These are phyloP conservation scores for Aspergillus leporis DNA, from an alignment of 495 filamentous ascomycete genomes.

Conservation along the genomic window DNA sequence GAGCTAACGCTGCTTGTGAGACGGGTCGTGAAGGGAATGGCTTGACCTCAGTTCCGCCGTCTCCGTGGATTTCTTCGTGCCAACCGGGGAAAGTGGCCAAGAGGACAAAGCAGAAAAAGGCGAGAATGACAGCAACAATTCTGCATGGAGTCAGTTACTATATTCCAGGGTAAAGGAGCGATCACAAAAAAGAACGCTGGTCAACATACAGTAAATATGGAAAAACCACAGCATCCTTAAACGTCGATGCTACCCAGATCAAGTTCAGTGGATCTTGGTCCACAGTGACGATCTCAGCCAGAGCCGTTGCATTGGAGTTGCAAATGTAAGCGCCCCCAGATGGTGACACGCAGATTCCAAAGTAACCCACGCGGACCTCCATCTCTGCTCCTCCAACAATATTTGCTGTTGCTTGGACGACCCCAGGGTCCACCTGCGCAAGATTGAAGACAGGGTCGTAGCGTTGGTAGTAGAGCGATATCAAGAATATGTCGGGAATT, in stretches of 20 bases:
- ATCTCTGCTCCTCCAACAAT: conserved; percentile 63
- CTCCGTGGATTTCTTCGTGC: conserved; percentile 62
- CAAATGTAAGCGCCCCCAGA: conserved; percentile 65
- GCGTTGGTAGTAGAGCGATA: conserved; percentile 66
- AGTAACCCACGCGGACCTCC: conserved; percentile 72
- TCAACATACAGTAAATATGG: conserved; percentile 65
- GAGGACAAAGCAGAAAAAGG: conserved; percentile 68
- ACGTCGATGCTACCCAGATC: conserved; percentile 72
- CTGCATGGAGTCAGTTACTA: conserved; percentile 34
- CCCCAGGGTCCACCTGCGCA: conserved; percentile 82
- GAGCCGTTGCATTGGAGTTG: conserved; percentile 64
- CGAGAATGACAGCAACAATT: conserved; percentile 69
- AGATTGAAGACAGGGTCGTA: conserved; percentile 63
- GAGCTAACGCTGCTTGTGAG: conserved; percentile 63
- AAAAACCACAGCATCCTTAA: conserved; percentile 71
- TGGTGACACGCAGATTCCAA: conserved; percentile 67
- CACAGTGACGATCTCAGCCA: conserved; percentile 61
- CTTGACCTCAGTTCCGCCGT: conserved; percentile 61
- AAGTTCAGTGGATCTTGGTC: conserved; percentile 71
- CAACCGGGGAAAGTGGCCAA: conserved; percentile 73
- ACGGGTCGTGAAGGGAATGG: conserved; percentile 70
- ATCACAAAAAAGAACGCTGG: background rate
- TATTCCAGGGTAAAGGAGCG: background rate
- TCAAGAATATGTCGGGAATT: conserved; percentile 69
- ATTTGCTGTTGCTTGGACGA: conserved; percentile 65